Evolutionary conservation across 1,284 basidiomycete species (phyloP).

Genomic region (Ganoderma meredithae): DNA sequence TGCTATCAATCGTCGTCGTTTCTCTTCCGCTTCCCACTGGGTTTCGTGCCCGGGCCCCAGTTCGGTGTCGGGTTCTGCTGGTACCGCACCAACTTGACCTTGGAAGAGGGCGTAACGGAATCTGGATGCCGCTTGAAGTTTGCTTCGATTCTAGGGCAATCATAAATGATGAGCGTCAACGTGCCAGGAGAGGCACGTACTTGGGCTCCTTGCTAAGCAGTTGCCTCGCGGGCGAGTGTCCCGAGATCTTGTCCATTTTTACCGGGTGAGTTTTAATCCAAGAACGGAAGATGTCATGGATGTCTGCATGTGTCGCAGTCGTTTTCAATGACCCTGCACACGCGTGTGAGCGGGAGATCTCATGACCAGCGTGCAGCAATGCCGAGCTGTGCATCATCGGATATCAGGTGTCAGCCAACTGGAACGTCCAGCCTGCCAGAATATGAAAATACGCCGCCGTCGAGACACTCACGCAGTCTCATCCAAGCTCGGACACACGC

Average conservation of each 20-base stretch:
- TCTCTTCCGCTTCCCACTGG: conserved; percentile 58
- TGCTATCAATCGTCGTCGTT: conserved; percentile 41
- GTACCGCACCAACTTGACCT: conserved; percentile 86
- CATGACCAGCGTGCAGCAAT: conserved; percentile 85
- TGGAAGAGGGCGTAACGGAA: conserved; percentile 62
- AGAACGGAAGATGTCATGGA: conserved; percentile 86
- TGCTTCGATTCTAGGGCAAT: conserved; percentile 60
- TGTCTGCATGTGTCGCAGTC: conserved; percentile 72
- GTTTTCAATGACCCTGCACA: conserved; percentile 92
- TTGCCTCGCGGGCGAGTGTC: conserved; percentile 70
- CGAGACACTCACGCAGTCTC: conserved; percentile 71
- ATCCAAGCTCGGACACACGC: conserved; percentile 77
- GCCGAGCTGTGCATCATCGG: conserved; percentile 67
- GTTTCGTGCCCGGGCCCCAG: conserved; percentile 90
- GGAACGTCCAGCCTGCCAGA: not conserved
- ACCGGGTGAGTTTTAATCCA: conserved; percentile 89
- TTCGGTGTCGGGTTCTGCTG: conserved; percentile 90
- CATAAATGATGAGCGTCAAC: not conserved
- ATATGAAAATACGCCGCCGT: not conserved
- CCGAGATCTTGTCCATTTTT: conserved; percentile 80
- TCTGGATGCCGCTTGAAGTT: conserved; percentile 80
- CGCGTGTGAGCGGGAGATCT: conserved; percentile 91
- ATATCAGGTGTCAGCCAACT: not conserved
- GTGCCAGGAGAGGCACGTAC: conserved; percentile 49
- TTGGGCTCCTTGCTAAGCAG: conserved; percentile 72